Evolutionary conservation across 164 flowering plant genomes (phyloP).

Genomic region (Vitis labrusca): DNA sequence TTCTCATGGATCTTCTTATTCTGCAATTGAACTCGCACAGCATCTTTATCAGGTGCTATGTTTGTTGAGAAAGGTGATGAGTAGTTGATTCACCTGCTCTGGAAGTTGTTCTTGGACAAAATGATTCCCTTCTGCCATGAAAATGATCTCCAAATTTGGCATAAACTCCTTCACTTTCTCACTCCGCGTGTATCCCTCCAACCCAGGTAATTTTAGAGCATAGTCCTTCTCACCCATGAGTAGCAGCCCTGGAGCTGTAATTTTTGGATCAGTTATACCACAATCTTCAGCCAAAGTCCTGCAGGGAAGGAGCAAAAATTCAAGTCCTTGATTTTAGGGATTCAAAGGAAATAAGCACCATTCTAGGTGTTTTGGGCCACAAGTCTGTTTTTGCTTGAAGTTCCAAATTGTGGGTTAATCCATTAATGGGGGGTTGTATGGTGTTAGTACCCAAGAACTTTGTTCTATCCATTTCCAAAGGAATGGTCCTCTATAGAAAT

Average conservation of each 20-base stretch:
- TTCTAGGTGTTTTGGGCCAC: no score
- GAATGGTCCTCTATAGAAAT: no score
- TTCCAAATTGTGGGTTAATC: no score
- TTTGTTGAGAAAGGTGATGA: conserved; percentile 41
- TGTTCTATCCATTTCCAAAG: neutral
- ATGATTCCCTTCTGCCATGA: conserved; percentile 55
- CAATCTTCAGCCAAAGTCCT: conserved; percentile 27
- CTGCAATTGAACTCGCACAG: neutral
- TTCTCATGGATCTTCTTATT: neutral
- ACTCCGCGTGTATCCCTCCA: conserved; percentile 42
- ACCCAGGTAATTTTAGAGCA: conserved; percentile 41
- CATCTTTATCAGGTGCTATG: conserved; percentile 8
- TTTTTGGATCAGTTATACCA: conserved; percentile 26
- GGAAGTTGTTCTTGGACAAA: conserved; percentile 61
- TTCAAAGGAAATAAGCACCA: no score
- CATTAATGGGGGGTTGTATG: no score
- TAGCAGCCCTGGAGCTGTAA: conserved; percentile 44
- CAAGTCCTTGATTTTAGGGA: neutral
- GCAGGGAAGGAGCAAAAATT: neutral
- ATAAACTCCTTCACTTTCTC: conserved; percentile 40
- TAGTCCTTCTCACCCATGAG: conserved; percentile 67
- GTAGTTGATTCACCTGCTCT: conserved; percentile 45
- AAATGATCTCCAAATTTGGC: conserved; percentile 40
- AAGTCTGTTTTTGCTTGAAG: no score
- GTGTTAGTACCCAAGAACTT: no score